Conservation (phyloP, 345 rosid genomes). For the Salix koriyanagi region DNA sequence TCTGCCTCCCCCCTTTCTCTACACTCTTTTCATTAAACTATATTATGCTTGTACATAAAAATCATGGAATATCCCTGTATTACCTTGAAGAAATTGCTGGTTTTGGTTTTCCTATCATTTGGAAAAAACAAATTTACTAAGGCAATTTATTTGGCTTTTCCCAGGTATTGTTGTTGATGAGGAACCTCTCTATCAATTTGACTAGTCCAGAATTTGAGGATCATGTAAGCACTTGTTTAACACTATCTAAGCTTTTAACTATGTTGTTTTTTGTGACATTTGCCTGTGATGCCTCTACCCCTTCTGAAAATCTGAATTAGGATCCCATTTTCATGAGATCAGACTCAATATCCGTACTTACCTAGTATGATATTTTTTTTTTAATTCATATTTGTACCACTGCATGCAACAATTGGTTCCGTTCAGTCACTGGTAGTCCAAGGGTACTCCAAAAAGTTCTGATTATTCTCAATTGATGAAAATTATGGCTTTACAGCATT, state of each 20-base stretch:
- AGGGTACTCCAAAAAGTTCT: background rate
- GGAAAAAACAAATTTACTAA: background rate
- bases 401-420: background rate
- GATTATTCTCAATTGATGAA: background rate
- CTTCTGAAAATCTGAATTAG: background rate
- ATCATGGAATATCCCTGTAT: too few relatives aligned
- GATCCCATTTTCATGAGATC: background rate
- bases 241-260: background rate
- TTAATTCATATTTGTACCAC: background rate
- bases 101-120: background rate
- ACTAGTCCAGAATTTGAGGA: slow-evolving; percentile 74
- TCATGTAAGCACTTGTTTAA: slow-evolving; percentile 47
- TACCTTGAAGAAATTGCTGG: background rate
- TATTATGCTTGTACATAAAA: background rate
- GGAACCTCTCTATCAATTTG: slow-evolving; percentile 67
- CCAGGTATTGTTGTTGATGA: slow-evolving; percentile 74
- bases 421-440: background rate
- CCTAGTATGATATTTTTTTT: background rate
- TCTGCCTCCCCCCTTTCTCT: background rate
- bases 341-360: background rate
- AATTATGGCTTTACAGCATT: background rate
- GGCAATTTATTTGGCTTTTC: slow-evolving; percentile 12
- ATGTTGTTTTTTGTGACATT: background rate
- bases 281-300: background rate
- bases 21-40: background rate